Evolutionary conservation across 108 stramenopile species (phyloP), one percentile per base, ranked within the genome.

Genomic region (Seminavis robusta): DNA sequence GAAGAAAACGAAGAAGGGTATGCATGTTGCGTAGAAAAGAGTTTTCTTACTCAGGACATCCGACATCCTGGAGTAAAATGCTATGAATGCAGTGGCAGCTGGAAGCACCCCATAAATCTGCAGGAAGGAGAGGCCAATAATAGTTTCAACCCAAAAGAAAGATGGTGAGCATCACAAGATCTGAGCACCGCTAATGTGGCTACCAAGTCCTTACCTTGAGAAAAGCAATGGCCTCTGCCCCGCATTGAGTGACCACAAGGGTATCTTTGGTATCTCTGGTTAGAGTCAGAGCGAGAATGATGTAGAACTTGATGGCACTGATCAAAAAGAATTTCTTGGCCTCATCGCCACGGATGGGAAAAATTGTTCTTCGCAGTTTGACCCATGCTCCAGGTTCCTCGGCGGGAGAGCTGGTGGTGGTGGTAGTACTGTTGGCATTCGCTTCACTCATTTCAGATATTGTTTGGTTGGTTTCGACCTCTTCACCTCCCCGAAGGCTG

Each of bases 251-350:
- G 21, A 98, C 95, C 15, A 98, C 86, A 40, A 98, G 73, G 4
- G 97, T 95, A 69, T 98, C 97, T 73, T 98, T 98, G 11, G 88
- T 84, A 67, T 98, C 97, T 29, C 97, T 54, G 1, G 97, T 95
- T 56, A 98, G 49, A 15, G 94, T 95, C 55, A 98, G 67, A 7
- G 95, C 94, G 61, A 98, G 69, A 43, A 98, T 91, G 23, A 96
- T 88, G 63, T 94, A 95, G 83, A 98, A 96, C 56, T 96, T 95
- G 61, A 98, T 95, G 20, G 74, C 52, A 6, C 93, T 93, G 36
- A 98, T 74, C 23, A 94, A 51, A 4, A 94, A 51, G 71, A 98
- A 96, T 57, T 98, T 96, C 17, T 55, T 69, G 16, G 94, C 63
- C 59, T 98, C 97, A 11, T 93, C 56, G 34, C 86, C 88, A 46